phyloP scores from a whole-genome alignment of 805 yeast species.

The Yamadazyma insecticola region DNA sequence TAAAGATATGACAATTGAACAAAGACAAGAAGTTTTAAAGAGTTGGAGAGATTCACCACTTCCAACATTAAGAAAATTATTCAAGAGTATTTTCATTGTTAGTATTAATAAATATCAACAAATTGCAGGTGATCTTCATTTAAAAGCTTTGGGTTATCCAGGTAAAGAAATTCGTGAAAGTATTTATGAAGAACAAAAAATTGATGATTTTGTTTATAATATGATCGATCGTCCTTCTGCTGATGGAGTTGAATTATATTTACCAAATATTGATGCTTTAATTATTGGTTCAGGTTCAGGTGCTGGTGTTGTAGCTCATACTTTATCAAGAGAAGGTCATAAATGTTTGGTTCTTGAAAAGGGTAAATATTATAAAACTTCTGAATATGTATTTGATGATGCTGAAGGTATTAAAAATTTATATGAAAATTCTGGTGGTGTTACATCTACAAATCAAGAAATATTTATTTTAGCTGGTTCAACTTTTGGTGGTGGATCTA shows the following conservation, averaged over 20 bases:
- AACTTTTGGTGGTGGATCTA: slow-evolving; percentile 55
- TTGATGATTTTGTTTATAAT: slow-evolving; percentile 23
- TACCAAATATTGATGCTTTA: slow-evolving; percentile 40
- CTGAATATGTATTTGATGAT: slow-evolving; percentile 35
- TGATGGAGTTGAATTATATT: slow-evolving; percentile 24
- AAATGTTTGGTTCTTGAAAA: slow-evolving; percentile 46
- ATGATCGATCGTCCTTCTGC: slow-evolving; percentile 26
- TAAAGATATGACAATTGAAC: slow-evolving; percentile 29
- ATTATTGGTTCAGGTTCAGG: slow-evolving; percentile 53
- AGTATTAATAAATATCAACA: slow-evolving; percentile 20
- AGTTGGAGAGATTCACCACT: slow-evolving; percentile 42
- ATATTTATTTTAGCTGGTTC: slow-evolving; percentile 44
- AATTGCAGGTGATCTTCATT: slow-evolving; percentile 28
- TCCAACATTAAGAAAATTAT: slow-evolving; percentile 28
- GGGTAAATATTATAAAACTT: slow-evolving; percentile 38
- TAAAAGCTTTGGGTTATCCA: slow-evolving; percentile 37
- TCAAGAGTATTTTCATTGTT: slow-evolving; percentile 22
- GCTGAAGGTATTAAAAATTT: slow-evolving; percentile 27
- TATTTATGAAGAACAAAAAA: slow-evolving; percentile 21
- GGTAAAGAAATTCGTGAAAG: slow-evolving; percentile 23
- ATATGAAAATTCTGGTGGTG: slow-evolving; percentile 37
- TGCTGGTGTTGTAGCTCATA: slow-evolving; percentile 49
- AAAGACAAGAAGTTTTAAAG: slow-evolving; percentile 27
- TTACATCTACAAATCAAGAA: slow-evolving; percentile 31
- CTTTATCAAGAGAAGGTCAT: slow-evolving; percentile 39